Conservation (phyloP, 1,284 basidiomycete species). For the Papiliotrema fonsecae region DNA sequence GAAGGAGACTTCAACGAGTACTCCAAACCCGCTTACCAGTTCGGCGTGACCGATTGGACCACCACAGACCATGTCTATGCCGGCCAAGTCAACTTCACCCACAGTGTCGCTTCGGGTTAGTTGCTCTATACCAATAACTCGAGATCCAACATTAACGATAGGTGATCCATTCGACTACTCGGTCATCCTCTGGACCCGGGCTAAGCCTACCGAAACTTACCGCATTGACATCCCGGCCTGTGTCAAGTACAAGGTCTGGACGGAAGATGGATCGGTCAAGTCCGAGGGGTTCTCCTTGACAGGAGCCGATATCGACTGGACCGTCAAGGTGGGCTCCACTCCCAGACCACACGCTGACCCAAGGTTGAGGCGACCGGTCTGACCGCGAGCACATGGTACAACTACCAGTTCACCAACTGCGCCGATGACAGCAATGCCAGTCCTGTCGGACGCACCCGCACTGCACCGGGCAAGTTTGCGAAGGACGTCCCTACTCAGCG, state of each 20-base stretch:
- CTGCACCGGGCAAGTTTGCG: conserved; percentile 6
- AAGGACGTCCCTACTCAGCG: background rate
- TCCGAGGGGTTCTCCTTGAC: conserved; percentile 7
- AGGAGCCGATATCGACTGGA: conserved; percentile 14
- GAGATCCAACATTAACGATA: background rate
- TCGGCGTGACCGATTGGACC: too few relatives aligned
- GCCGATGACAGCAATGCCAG: conserved; percentile 8
- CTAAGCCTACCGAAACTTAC: conserved; percentile 2
- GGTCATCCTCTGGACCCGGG: conserved; percentile 16
- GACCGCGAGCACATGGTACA: background rate
- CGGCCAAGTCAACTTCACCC: conserved; percentile 16
- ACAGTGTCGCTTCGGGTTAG: conserved; percentile 21
- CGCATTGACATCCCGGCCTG: conserved; percentile 6
- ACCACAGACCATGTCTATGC: conserved; percentile 21
- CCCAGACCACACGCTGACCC: too few relatives aligned
- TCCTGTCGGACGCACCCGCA: conserved; percentile 12
- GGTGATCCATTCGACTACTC: background rate
- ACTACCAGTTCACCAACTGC: conserved; percentile 10
- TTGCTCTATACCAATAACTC: conserved; percentile 9
- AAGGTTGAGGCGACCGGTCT: conserved; percentile 18
- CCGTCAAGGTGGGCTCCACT: too few relatives aligned
- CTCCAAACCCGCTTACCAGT: too few relatives aligned
- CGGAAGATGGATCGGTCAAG: background rate
- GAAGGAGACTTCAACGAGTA: too few relatives aligned
- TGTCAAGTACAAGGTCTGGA: conserved; percentile 9